Conservation (phyloP, 2,329 filamentous ascomycete genomes). For the Curvularia lunata region DNA sequence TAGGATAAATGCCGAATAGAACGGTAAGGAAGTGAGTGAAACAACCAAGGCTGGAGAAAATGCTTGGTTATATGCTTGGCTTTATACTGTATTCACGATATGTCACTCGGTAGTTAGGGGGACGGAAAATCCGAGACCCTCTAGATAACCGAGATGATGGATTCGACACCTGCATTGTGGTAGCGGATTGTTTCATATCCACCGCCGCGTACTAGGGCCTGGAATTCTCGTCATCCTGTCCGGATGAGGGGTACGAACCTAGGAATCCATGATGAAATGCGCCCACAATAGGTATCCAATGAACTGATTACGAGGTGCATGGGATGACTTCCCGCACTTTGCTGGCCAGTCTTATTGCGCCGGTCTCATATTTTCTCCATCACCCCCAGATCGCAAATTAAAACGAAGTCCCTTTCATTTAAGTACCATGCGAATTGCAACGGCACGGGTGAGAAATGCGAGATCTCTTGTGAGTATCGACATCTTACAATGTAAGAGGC, state of each 20-base stretch:
- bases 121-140: background rate
- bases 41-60: slow-evolving; percentile 1
- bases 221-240: background rate
- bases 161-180: background rate
- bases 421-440: background rate
- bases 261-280: background rate
- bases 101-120: background rate
- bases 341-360: background rate
- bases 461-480: background rate
- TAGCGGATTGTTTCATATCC: background rate
- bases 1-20: background rate
- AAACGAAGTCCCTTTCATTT: background rate
- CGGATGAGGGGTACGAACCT: background rate
- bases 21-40: background rate
- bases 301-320: background rate
- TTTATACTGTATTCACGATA: background rate
- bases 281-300: background rate
- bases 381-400: background rate
- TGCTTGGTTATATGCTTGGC: slow-evolving; percentile 1
- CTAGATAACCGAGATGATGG: background rate
- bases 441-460: background rate
- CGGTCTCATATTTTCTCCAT: background rate
- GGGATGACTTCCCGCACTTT: background rate
- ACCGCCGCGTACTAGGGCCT: background rate
- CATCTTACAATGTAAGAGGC: background rate